Base-by-base conservation (phyloP, 768 basidiomycete species). In the Megacollybia marginata region DNA sequence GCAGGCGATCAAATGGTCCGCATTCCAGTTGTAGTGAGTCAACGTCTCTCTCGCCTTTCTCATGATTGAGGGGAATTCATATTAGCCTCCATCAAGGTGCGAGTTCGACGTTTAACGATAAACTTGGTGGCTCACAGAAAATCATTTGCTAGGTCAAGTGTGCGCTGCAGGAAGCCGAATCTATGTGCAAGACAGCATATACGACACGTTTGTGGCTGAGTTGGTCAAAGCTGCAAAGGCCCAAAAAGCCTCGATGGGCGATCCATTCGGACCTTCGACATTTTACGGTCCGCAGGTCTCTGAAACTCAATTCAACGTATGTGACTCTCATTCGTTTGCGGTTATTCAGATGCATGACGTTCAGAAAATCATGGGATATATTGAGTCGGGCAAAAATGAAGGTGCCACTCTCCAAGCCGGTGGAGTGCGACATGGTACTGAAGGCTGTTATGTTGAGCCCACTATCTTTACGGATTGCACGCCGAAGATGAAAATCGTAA, bases 201-300 rank as follows among this genome's bases (percentile, higher is more conserved):
- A 92, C 67, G 89, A 92, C 64, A 63, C 80, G 54, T 92, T 92
- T 71, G 58, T 92, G 47, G 58, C 65, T 46, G 64, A 54, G 31
- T 83, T 90, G 65, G 70, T 72, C 1, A 71, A 64, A 43, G 68
- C 73, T 64, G 68, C 81, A 44, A 65, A 69, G 60, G 70, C 73
- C 56, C 67, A 80, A 52, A 66, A 67, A 48, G 58, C 61, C 10
- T 65, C 77, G 53, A 72, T 79, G 56, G 88, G 85, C 20, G 75
- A 83, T 57, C 85, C 86, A 5, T 87, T 88, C 65, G 55, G 62
- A 5, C 58, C 62, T 0, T 74, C 71, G 15, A 74, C 72, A 9
- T 71, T 74, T 62, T 84, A 85, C 54, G 87, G 87, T 31, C 86
- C 88, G 2, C 81, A 85, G 62, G 79, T 88, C 20, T 86, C 83